Base-by-base conservation (phyloP, 495 filamentous ascomycete species). In the Astrothelium subdiscretum region DNA sequence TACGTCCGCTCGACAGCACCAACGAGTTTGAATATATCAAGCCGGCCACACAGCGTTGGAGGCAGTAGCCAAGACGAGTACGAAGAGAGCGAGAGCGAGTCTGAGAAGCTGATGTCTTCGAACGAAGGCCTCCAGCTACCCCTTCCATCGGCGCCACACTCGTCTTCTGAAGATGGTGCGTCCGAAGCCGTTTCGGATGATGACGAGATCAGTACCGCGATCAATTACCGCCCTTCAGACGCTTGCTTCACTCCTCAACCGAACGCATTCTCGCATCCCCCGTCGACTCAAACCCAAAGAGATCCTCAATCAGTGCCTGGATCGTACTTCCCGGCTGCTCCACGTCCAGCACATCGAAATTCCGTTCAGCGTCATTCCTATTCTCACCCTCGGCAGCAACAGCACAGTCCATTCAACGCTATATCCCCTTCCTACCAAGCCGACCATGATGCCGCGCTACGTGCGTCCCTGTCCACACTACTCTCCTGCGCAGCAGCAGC, bases 391-490 rank as follows among this genome's bases (percentile, higher is more conserved):
- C 72, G 75, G 3, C 68, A 75, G 31, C 72, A 72, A 15, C 78
- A 79, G 59, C 84, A 85, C 51, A 69, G 69, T 32, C 68, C 78
- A 0, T 81, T 77, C 62, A 80, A 81, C 69, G 80, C 87, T 69
- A 83, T 91, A 63, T 87, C 88, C 1, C 88, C 91, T 1, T 84
- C 86, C 2, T 83, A 90, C 68, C 59, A 66, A 20, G 84, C 88
- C 27, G 91, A 96, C 61, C 91, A 97, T 66, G 94, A 98, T 71
- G 92, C 90, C 27, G 94, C 92, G 0, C 83, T 98, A 1, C 85
- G 94, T 40, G 91, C 94, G 6, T 95, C 89, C 61, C 79, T 98
- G 3, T 95, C 91, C 6, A 98, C 94, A 2, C 82, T 98, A n/a
- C 83, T 98, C 3, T 95, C 91, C 44, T 92, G 89, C 70, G 94